Base-by-base conservation (phyloP, 257 asterid species). In the Cynanchum wilfordii region DNA sequence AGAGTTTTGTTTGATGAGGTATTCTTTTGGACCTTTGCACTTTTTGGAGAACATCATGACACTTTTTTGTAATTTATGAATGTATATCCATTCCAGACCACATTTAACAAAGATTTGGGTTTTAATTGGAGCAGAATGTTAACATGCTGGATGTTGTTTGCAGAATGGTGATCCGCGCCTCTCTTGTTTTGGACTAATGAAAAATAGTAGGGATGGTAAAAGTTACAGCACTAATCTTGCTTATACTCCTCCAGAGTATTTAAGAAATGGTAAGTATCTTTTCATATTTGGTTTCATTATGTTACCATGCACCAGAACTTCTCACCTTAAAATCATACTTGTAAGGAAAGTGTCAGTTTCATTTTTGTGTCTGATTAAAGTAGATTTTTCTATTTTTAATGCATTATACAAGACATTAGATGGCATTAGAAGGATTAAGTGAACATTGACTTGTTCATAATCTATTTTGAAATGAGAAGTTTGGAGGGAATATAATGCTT, bases 191-290 rank as follows among this genome's bases (percentile, higher is more conserved):
- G 93, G 93, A 11, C 81, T 89, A 73, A 85, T 89, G 93, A 87
- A 85, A 82, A 89, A 89, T 75, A 89, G 96, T 47, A 83, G 86
- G 71, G 96, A 87, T 62, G 96, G 96, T 54, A 86, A 79, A 87
- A 89, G 96, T 87, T 86, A 89, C 44, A 89, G 91, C 90, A 89
- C 96, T 11, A 89, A 89, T 78, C 90, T 89, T 76, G 93, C 93
- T 25, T 89, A 86, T 77, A 83, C 96, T 7, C 96, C 96, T 16
- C 94, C 94, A 10, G 96, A 89, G 71, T 89, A 89, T 74, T 76
- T 89, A 77, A 87, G 81, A 81, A 87, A 77, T 63, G 96, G 96
- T 87, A 77, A 78, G 73, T 24, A 68, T 12, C 7, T 50, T 45
- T 50, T 50, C 29, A 2, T 13, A 25, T 49, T 45, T 68, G 62